Evolutionary conservation across 352 stramenopile species (phyloP).

Genomic region (Phytophthora fragariaefolia): DNA sequence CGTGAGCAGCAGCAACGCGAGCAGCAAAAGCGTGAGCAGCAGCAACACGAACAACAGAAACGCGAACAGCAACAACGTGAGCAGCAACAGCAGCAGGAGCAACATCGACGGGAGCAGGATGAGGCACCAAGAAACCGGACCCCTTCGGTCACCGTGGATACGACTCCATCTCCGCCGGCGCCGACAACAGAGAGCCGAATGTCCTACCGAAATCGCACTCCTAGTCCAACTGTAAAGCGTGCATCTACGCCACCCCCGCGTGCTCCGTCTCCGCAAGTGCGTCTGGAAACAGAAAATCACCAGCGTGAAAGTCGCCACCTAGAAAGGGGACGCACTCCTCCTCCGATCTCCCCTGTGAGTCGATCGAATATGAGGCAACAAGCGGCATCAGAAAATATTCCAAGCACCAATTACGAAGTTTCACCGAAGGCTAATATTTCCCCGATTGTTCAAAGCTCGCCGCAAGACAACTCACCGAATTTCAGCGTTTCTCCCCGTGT

Average conservation of each 20-base stretch:
- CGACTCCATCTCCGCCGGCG: slow-evolving; percentile 14
- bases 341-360: slow-evolving; percentile 31
- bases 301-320: slow-evolving; percentile 26
- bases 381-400: slow-evolving; percentile 8
- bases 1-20: no score
- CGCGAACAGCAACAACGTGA: slow-evolving; percentile 12
- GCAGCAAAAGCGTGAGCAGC: no score
- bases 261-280: slow-evolving; percentile 39
- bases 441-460: slow-evolving; percentile 20
- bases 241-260: slow-evolving; percentile 32
- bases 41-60: no score
- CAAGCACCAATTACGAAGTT: slow-evolving; percentile 28
- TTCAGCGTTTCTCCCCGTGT: slow-evolving; percentile 22
- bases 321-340: slow-evolving; percentile 29
- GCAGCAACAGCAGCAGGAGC: slow-evolving; percentile 16
- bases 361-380: slow-evolving; percentile 16
- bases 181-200: slow-evolving; percentile 18
- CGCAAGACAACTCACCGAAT: slow-evolving; percentile 20
- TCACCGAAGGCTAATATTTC: slow-evolving; percentile 33
- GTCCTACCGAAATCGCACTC: slow-evolving; percentile 16
- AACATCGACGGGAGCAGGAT: slow-evolving; percentile 29
- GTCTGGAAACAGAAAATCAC: slow-evolving; percentile 14
- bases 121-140: slow-evolving; percentile 27
- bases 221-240: slow-evolving; percentile 40
- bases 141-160: slow-evolving; percentile 46